Conservation (phyloP, 805 yeast species). For the Kuraishia hungarica region DNA sequence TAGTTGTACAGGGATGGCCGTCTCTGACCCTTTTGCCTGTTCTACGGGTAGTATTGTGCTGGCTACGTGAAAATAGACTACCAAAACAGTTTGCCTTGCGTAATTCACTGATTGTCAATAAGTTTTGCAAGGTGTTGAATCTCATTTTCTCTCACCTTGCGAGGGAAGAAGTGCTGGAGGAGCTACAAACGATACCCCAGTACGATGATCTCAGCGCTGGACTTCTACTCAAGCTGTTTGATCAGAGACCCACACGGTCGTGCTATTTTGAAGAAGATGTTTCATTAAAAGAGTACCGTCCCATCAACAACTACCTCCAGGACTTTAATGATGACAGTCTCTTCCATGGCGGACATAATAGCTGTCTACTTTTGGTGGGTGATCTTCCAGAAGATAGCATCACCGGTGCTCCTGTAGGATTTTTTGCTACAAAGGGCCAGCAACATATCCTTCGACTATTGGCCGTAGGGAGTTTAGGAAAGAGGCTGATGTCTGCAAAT, state of each 20-base stretch:
- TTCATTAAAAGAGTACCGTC: slow-evolving; percentile 46
- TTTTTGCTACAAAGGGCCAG: slow-evolving; percentile 11
- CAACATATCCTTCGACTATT: slow-evolving; percentile 25
- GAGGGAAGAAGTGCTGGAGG: not conserved
- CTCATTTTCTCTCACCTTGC: not conserved
- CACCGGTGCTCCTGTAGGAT: not conserved
- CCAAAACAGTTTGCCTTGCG: slow-evolving; percentile 21
- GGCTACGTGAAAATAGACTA: slow-evolving; percentile 45
- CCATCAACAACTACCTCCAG: slow-evolving; percentile 42
- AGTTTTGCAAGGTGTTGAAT: slow-evolving; percentile 1
- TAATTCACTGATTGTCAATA: not conserved
- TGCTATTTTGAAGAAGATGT: slow-evolving; percentile 62
- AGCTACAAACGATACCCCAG: slow-evolving; percentile 2
- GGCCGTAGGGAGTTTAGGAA: slow-evolving; percentile 25
- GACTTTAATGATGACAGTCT: slow-evolving; percentile 54
- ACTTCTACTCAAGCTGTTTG: slow-evolving; percentile 4
- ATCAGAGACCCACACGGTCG: slow-evolving; percentile 33
- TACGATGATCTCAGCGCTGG: not conserved
- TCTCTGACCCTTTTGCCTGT: slow-evolving; percentile 24
- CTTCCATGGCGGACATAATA: slow-evolving; percentile 22
- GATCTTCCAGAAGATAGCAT: slow-evolving; percentile 14
- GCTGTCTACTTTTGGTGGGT: slow-evolving; percentile 24
- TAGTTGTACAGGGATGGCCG: slow-evolving; percentile 14
- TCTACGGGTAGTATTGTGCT: slow-evolving; percentile 43
- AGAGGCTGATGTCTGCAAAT: slow-evolving; percentile 17